Conservation (phyloP, 768 basidiomycete species). For the Pleurotus sapidus region DNA sequence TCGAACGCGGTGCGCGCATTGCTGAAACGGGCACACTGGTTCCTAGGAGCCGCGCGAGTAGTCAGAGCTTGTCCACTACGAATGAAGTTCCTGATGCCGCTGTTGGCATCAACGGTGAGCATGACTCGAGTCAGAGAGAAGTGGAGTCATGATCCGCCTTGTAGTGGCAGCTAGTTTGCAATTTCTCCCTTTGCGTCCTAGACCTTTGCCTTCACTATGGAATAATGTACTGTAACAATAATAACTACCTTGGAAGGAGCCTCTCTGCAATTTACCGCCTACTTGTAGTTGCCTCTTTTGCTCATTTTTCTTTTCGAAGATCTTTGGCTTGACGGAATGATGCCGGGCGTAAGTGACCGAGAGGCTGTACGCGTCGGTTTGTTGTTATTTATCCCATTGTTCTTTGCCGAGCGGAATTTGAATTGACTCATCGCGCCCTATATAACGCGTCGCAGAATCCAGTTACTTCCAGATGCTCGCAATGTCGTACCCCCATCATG, state of each 20-base stretch:
- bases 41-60: constrained; percentile 46
- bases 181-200: neutral
- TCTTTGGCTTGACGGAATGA: neutral
- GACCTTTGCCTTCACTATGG: neutral
- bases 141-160: neutral
- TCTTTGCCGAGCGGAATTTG: constrained; percentile 2
- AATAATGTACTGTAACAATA: neutral
- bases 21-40: constrained; percentile 66
- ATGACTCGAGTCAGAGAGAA: neutral
- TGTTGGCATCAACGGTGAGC: constrained; percentile 1
- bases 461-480: constrained; percentile 3
- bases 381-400: neutral
- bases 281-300: neutral
- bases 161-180: neutral
- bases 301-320: neutral
- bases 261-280: neutral
- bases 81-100: constrained; percentile 27
- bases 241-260: neutral
- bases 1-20: constrained; percentile 63
- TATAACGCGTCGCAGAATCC: constrained; percentile 1
- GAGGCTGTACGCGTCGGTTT: constrained; percentile 2
- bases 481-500: constrained; percentile 49
- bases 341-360: neutral
- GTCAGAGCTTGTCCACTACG: constrained; percentile 34
- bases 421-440: constrained; percentile 9